Evolutionary conservation across 1,139 yeast genomes (phyloP).

Genomic region (Debaryomycetaceae sp.): DNA sequence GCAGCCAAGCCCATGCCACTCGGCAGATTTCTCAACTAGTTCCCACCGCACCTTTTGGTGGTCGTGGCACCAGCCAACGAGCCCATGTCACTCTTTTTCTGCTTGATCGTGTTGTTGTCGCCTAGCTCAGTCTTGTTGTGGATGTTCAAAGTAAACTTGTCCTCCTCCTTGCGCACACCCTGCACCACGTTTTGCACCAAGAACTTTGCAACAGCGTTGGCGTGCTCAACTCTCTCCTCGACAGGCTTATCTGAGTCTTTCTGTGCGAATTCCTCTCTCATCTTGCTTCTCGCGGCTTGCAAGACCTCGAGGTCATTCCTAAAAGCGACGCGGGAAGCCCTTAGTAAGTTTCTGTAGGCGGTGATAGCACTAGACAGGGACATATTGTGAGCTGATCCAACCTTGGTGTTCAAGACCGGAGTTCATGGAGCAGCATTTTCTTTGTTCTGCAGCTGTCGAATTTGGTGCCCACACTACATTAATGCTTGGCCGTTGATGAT

Average conservation of each 20-base stretch:
- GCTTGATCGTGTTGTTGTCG: slow-evolving; percentile 63
- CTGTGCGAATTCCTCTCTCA: slow-evolving; percentile 50
- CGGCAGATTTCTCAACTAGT: slow-evolving; percentile 7
- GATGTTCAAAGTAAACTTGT: slow-evolving; percentile 55
- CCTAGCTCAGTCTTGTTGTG: slow-evolving; percentile 86
- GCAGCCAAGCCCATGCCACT: not conserved
- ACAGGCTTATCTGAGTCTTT: slow-evolving; percentile 31
- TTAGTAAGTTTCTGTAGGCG: slow-evolving; percentile 66
- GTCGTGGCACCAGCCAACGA: slow-evolving; percentile 39
- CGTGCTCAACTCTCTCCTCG: slow-evolving; percentile 50
- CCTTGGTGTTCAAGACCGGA: no score
- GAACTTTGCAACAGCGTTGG: slow-evolving; percentile 67
- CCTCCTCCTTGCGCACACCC: slow-evolving; percentile 53
- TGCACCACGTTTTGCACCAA: slow-evolving; percentile 78
- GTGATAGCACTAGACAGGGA: slow-evolving; percentile 27
- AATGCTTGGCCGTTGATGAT: slow-evolving; percentile 1
- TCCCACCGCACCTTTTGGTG: slow-evolving; percentile 17
- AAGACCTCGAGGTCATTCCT: slow-evolving; percentile 50
- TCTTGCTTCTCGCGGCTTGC: slow-evolving; percentile 58
- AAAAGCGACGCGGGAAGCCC: slow-evolving; percentile 72
- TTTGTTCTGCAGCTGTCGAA: not conserved
- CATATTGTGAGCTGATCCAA: slow-evolving; percentile 6
- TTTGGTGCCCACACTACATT: not conserved
- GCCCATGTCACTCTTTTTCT: slow-evolving; percentile 32
- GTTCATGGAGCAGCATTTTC: no score